Evolutionary conservation across 306 rosid species (phyloP).

Genomic region (Castanopsis chinensis): DNA sequence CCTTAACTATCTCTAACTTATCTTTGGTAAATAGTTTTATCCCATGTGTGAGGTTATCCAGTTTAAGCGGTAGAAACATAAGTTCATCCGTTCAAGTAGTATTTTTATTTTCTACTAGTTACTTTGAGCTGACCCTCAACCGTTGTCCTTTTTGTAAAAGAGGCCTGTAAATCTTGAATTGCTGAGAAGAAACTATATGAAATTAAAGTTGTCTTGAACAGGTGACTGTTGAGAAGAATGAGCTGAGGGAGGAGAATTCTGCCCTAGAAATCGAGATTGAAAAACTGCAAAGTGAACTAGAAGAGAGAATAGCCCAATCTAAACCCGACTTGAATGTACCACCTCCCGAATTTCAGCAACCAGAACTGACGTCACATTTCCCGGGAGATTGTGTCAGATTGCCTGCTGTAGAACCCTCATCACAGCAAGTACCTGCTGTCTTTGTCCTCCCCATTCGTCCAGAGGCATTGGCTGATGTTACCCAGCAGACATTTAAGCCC

Average conservation of each 20-base stretch:
- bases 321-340: constrained; percentile 76
- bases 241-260: constrained; percentile 72
- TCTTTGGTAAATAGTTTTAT: neutral
- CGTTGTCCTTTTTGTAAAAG: neutral
- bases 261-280: constrained; percentile 63
- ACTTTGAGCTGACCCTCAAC: neutral
- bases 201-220: constrained; percentile 30
- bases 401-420: constrained; percentile 42
- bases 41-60: no score
- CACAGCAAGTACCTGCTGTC: constrained; percentile 57
- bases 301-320: constrained; percentile 45
- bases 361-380: constrained; percentile 37
- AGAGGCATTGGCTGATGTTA: constrained; percentile 28
- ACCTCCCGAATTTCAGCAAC: constrained; percentile 38
- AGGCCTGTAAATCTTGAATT: neutral
- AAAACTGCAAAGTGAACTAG: constrained; percentile 63
- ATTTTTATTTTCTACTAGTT: neutral
- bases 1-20: neutral
- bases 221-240: constrained; percentile 77
- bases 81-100: neutral
- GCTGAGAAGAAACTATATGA: neutral
- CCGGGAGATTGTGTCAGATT: constrained; percentile 41
- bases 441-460: constrained; percentile 60
- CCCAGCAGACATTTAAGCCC: constrained; percentile 35
- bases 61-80: neutral